Evolutionary conservation across 257 asterid species (phyloP).

Genomic region (Solanum appendiculatum): DNA sequence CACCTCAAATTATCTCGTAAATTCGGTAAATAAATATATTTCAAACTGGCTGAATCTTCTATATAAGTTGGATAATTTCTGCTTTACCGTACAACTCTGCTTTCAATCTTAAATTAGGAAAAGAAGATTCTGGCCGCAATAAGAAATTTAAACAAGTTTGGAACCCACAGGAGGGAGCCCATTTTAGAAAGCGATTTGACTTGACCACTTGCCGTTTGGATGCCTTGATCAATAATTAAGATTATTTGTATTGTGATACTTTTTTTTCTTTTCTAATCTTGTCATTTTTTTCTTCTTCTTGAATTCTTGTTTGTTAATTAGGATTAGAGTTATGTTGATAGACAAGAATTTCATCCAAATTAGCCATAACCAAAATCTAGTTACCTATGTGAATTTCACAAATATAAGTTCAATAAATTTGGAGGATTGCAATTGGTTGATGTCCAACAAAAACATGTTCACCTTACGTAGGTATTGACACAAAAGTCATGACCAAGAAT

Average conservation of each 20-base stretch:
- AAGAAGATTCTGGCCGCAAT: not conserved
- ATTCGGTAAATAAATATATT: no score
- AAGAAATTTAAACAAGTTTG: not conserved
- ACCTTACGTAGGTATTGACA: no score
- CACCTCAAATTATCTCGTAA: no score
- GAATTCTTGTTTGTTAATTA: not conserved
- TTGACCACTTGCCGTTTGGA: not conserved
- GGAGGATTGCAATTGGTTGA: not conserved
- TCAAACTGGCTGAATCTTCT: not conserved
- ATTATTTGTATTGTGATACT: not conserved
- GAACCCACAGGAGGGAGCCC: not conserved
- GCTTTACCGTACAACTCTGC: not conserved
- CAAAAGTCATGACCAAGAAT: not conserved
- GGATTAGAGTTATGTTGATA: not conserved
- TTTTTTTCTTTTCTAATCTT: not conserved
- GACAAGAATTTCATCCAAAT: not conserved
- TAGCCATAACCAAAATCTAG: not conserved
- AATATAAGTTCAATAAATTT: not conserved
- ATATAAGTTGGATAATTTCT: not conserved
- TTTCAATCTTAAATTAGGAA: not conserved
- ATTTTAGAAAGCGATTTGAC: constrained; percentile 1
- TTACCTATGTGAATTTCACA: not conserved
- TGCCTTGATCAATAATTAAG: not conserved
- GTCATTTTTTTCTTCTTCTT: not conserved
- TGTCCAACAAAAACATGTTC: not conserved